Base-by-base conservation (phyloP, 345 rosid genomes). In the Carallia pectinifolia region DNA sequence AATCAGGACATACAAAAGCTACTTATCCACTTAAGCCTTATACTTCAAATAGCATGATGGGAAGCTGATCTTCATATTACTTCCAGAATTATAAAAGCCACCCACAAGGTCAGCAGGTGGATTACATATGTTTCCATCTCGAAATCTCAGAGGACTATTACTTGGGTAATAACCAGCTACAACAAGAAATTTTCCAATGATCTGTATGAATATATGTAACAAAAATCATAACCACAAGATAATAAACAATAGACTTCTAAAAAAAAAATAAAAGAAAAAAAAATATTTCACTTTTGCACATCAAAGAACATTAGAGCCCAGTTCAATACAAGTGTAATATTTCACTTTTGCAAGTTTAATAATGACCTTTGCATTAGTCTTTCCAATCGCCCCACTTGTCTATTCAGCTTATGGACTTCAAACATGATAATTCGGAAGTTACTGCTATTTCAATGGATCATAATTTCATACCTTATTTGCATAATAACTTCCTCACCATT, bases 391-490 rank as follows among this genome's bases (percentile, higher is more conserved):
- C 84, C 8, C 72, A 47, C 66, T 79, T 95, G 73, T 89, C 92
- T 31, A 77, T 95, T 71, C 99, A 95, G 87, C 90, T 92, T 63
- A 89, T 95, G 91, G 97, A 90, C 81, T 79, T 82, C 30, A 91
- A 90, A 69, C 96, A 82, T 58, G 96, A 89, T 77, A 95, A 95
- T 84, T 96, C 97, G 53, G 99, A 92, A 82, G 92, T 90, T 53
- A 84, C 93, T 61, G 87, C 96, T 62, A 87, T 89, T 74, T 87
- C 90, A 76, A 86, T 90, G 87, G 97, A 91, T 68, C 97, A 92
- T 6, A 80, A 76, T 77, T 92, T 95, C 79, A 86, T 90, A 33
- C 85, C 90, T 27, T 92, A 95, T 82, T 84, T 92, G 64, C 86
- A 84, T 58, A 85, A 67, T 76, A 85, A 87, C 62, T 95, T 88